Conservation (phyloP, 257 asterid species). For the Haberlea rhodopensis region DNA sequence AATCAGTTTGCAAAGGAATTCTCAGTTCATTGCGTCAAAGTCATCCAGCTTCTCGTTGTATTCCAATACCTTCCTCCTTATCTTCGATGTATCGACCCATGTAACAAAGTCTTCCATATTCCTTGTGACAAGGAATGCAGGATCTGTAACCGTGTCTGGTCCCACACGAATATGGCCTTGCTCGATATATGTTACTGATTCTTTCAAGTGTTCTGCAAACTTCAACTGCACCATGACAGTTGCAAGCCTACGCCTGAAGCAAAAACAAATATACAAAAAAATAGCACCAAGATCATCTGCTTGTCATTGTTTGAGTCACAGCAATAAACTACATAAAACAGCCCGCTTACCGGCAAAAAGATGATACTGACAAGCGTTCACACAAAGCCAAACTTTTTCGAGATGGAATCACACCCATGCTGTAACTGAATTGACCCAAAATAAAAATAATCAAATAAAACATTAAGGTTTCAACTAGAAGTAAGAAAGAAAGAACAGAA, state of each 20-base stretch:
- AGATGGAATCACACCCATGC: constrained; percentile 84
- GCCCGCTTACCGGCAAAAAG: constrained; percentile 72
- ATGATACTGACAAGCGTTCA: constrained; percentile 74
- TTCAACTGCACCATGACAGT: constrained; percentile 62
- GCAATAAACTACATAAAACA: constrained; percentile 14
- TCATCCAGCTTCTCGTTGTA: constrained; percentile 87
- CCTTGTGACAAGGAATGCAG: constrained; percentile 82
- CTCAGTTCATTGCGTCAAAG: constrained; percentile 68
- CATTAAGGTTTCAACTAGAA: background rate
- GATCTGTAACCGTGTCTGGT: constrained; percentile 80
- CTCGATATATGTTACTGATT: constrained; percentile 86
- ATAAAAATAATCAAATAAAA: background rate
- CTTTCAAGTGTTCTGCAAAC: constrained; percentile 87
- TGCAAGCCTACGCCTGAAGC: constrained; percentile 79
- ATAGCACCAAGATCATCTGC: background rate
- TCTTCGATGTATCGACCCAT: constrained; percentile 95
- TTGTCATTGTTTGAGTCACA: background rate
- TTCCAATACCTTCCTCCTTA: constrained; percentile 76
- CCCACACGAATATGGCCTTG: constrained; percentile 98
- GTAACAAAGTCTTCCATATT: constrained; percentile 90
- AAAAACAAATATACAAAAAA: constrained; percentile 13
- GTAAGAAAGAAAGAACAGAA: background rate
- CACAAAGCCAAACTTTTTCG: constrained; percentile 86
- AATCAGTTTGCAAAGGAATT: no score
- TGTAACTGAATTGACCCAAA: constrained; percentile 58